Percentiles rank a stretch among this genome's conserved stretches.
These are phyloP conservation scores for Epichloe baconii DNA, from an alignment of 2,329 filamentous ascomycete species.

Conservation along the genomic window DNA sequence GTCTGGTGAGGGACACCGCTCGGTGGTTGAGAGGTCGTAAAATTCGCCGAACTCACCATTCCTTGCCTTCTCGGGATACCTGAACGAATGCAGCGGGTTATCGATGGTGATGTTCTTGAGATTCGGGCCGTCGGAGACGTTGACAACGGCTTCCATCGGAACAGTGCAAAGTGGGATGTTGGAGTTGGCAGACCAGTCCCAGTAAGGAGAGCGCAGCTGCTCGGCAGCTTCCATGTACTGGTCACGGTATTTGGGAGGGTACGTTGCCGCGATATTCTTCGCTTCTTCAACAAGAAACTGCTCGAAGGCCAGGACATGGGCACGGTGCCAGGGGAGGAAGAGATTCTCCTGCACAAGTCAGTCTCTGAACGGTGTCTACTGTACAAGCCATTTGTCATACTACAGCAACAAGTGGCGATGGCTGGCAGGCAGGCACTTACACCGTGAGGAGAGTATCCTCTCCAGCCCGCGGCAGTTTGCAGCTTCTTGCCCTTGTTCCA, in stretches of 20 bases:
- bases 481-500: constrained; percentile 28
- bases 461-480: constrained; percentile 16
- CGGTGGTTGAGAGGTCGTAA: constrained; percentile 19
- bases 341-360: constrained; percentile 27
- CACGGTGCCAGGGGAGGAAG: constrained; percentile 43
- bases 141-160: constrained; percentile 23
- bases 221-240: constrained; percentile 32
- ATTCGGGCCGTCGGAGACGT: constrained; percentile 24
- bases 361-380: not conserved
- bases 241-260: constrained; percentile 20
- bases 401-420: too few species aligned
- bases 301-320: constrained; percentile 42
- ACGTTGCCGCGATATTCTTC: constrained; percentile 31
- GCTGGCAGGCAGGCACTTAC: constrained; percentile 18
- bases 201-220: constrained; percentile 35
- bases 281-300: constrained; percentile 37
- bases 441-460: constrained; percentile 34
- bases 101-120: constrained; percentile 21
- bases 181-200: constrained; percentile 38
- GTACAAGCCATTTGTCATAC: not conserved
- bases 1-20: constrained; percentile 22
- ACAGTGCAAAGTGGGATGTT: constrained; percentile 29
- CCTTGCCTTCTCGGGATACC: constrained; percentile 29
- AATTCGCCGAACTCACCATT: constrained; percentile 23
- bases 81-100: constrained; percentile 41